Conservation (phyloP, 179 eudicot genomes). For the Vitellaria paradoxa region DNA sequence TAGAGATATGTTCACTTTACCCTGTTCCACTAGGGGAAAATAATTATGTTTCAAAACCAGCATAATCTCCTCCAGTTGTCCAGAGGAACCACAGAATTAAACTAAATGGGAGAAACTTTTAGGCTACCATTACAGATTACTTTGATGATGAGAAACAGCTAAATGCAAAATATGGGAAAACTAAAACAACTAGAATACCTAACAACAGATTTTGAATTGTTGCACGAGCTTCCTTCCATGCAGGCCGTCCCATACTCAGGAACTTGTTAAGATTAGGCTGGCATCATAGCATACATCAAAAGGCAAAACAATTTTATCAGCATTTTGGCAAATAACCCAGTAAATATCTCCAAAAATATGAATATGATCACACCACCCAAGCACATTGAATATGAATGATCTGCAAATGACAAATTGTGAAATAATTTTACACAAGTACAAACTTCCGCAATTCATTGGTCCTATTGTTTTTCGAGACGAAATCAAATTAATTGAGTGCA, state of each 20-base stretch:
- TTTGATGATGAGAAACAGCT: not conserved
- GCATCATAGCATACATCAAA: conserved; percentile 13
- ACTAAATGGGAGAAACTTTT: not conserved
- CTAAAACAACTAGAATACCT: conserved; percentile 34
- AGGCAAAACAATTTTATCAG: not conserved
- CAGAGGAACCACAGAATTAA: not conserved
- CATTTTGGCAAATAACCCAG: not conserved
- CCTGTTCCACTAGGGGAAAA: not conserved
- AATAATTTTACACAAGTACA: no score
- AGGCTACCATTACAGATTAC: not conserved
- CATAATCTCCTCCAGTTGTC: not conserved
- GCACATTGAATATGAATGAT: not conserved
- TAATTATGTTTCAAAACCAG: not conserved
- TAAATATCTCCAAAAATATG: not conserved
- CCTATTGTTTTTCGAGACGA: no score
- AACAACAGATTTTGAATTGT: conserved; percentile 83
- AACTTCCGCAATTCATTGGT: no score
- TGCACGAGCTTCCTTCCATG: conserved; percentile 97
- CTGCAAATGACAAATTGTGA: no score
- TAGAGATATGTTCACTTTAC: not conserved
- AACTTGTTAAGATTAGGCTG: conserved; percentile 92
- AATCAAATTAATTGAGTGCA: no score
- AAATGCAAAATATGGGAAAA: not conserved
- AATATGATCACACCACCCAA: not conserved
- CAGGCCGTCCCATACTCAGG: conserved; percentile 75